These are phyloP conservation scores for Phaeomoniella chlamydospora DNA, from an alignment of 2,329 filamentous ascomycete species.

Conservation along the genomic window DNA sequence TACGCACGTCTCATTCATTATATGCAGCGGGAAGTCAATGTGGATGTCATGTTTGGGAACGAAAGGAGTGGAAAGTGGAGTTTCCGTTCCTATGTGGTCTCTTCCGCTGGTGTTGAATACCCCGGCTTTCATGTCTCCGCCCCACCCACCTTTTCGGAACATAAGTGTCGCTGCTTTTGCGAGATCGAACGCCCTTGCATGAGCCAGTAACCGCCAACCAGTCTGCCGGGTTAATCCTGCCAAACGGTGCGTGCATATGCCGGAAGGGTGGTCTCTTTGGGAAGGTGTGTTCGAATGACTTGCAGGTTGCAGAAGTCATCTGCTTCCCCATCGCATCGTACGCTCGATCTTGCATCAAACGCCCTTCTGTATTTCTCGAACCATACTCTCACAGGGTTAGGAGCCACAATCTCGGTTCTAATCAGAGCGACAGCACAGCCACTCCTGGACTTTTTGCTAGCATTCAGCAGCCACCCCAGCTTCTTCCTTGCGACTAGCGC, in stretches of 20 bases:
- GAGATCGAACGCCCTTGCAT: background rate
- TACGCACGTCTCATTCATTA: background rate
- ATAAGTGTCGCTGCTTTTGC: conserved; percentile 2
- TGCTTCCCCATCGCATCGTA: no score
- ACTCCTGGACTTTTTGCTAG: no score
- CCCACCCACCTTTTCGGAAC: background rate
- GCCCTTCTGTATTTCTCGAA: no score
- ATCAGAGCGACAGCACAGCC: no score
- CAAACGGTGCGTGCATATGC: background rate
- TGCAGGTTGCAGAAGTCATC: background rate
- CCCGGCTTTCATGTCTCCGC: background rate
- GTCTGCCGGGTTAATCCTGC: background rate
- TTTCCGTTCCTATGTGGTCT: background rate
- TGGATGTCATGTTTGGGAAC: background rate
- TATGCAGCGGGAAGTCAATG: background rate
- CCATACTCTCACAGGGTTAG: no score
- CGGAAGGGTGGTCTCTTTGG: background rate
- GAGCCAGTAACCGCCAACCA: background rate
- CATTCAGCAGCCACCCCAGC: no score
- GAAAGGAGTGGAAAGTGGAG: background rate
- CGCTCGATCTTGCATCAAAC: no score
- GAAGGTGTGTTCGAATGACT: background rate
- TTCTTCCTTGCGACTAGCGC: no score
- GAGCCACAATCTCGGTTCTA: no score
- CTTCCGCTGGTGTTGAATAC: background rate